Base-by-base conservation (phyloP, 495 filamentous ascomycete species). In the Xylaria curta region DNA sequence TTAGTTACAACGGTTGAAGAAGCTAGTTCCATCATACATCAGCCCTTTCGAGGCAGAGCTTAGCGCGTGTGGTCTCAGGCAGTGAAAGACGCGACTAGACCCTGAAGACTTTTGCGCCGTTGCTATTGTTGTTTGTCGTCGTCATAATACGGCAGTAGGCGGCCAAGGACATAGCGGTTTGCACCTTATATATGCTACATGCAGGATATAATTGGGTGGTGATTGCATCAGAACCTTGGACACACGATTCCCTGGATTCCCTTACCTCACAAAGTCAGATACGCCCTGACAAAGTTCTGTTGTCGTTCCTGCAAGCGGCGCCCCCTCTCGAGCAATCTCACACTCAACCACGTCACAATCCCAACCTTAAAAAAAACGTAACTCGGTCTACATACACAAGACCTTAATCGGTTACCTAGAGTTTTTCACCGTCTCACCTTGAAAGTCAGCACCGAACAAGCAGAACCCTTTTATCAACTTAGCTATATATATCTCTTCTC, bases 301-400 rank as follows among this genome's bases (percentile, higher is more conserved):
- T 64, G 24, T 21, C n/a, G 44, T 58, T 40, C 64, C 71, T 66
- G 73, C 72, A 58, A 73, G 69, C 61, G 58, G 68, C 69, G 21
- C 68, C 51, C 42, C 47, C 24, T 33, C 46, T 51, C 49, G 74
- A 74, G 69, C 73, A 68, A 61, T 70, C 40, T 38, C 46, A 63
- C 44, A 63, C 58, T 62, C 69, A 72, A 72, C 54, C 28, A 68
- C 75, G 72, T 76, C 73, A 72, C 65, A 31, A 70, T 60, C 73
- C 49, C 62, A 71, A 68, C 63, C 66, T 59, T 66, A 73, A 70
- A 76, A 73, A 40, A 38, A 38, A 42, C 38, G 38, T 42, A 12
- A 42, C 10, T 42, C 38, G 38, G 38, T 42, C 10, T 42, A 42
- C 38, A 8, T 42, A 42, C 38, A 42, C 38, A 42, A 42, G 38